Evolutionary conservation across 192 early-diverging fungal species (phyloP), one percentile per base, ranked within the genome.

Genomic region (Gaertneriomyces sp.): DNA sequence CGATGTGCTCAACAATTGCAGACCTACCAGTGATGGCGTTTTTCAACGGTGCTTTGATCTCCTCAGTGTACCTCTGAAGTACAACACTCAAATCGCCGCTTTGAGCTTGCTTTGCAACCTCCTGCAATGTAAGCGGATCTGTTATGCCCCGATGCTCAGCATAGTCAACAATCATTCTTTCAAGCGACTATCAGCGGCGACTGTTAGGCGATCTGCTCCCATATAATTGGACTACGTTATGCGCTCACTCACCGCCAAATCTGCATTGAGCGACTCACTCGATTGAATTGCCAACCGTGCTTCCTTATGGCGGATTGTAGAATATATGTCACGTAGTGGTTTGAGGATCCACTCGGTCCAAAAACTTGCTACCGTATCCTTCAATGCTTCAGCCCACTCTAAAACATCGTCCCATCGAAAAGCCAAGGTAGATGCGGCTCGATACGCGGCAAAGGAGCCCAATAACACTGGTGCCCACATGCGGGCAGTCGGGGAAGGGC

Each of bases 141-240:
- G 45, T 45, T 16, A 68, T 52, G 8, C 71, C 71, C 25, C 89
- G 80, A 39, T 82, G 79, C 9, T 60, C 63, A 16, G 82, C 91
- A 83, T 93, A 97, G 1, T 87, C 81, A 19, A 90, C 71, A 6
- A 94, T 91, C 95, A 97, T 97, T 17, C 89, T 77, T 61, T 95
- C 92, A 7, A 97, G 78, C 54, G 90, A 91, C 78, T 87, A 69
- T 59, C 46, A 1, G 25, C 41, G 42, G 7, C 42, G 8, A 7
- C 6, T 14, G 10, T 38, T 25, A 3, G 0, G n/a, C 44, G 40
- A 50, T 25, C 7, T 38, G 3, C 64, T 42, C 10, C 6, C 33
- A 41, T 40, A 19, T 20, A 12, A 63, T 10, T 63, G 9, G 40
- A 50, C 46, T 7, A 75, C n/a, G 55, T 11, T 16, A 71, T 64